Conservation (phyloP, 164 flowering plant species). For the Warburgia ugandensis region DNA sequence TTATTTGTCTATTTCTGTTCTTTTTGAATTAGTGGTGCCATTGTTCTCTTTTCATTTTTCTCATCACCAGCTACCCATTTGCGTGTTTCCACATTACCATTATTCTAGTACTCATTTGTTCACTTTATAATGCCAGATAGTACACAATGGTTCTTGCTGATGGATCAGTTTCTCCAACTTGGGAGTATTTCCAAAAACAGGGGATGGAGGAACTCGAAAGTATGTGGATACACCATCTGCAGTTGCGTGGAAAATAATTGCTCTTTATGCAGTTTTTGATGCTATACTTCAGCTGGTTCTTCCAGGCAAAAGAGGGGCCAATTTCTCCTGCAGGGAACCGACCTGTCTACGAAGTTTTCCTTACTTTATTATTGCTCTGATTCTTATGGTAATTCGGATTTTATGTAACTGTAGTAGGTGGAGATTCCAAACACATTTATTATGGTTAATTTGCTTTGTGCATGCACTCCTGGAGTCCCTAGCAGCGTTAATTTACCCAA, state of each 20-base stretch:
- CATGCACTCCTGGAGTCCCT: too few species aligned
- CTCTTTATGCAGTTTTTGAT: conserved; percentile 78
- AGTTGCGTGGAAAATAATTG: conserved; percentile 77
- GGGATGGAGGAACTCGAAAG: conserved; percentile 63
- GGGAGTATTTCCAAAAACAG: conserved; percentile 43
- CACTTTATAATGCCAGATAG: conserved; percentile 60
- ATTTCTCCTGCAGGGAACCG: conserved; percentile 77
- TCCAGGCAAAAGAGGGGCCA: conserved; percentile 94
- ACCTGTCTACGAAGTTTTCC: conserved; percentile 80
- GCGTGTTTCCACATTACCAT: background rate
- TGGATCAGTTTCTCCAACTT: conserved; percentile 70
- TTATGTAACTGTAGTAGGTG: too few species aligned
- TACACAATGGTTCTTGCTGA: conserved; percentile 95
- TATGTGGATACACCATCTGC: conserved; percentile 87
- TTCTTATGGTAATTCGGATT: background rate
- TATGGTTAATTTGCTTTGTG: too few species aligned
- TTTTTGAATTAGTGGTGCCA: background rate
- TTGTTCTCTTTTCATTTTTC: too few species aligned
- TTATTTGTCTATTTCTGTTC: background rate
- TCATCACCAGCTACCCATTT: too few species aligned
- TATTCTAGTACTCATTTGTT: background rate
- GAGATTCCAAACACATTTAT: too few species aligned
- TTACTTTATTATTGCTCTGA: background rate
- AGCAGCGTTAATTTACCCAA: too few species aligned
- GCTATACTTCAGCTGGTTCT: conserved; percentile 80